Percentiles rank a stretch among this genome's conserved stretches.
These are phyloP conservation scores for Leishmania guyanensis DNA, from an alignment of 208 protist species.

Conservation along the genomic window DNA sequence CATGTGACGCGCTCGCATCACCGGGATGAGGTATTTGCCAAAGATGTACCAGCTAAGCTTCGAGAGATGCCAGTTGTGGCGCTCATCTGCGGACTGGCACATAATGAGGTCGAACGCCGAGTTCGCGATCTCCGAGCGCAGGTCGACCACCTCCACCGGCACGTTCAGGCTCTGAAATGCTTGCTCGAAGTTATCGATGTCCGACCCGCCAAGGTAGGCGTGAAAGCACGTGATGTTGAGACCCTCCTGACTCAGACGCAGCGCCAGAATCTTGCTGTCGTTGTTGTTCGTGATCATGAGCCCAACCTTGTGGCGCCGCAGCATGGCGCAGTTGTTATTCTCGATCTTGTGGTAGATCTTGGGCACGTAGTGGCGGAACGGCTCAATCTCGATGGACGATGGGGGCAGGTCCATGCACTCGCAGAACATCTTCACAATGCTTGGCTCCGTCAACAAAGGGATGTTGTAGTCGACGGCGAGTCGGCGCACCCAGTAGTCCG, in stretches of 20 bases:
- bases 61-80: constrained; percentile 89
- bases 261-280: constrained; percentile 87
- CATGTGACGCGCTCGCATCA: constrained; percentile 78
- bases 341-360: constrained; percentile 90
- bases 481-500: constrained; percentile 90
- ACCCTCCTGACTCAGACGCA: constrained; percentile 77
- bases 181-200: constrained; percentile 83
- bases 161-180: constrained; percentile 76
- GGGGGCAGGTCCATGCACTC: constrained; percentile 55
- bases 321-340: constrained; percentile 90
- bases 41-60: constrained; percentile 89
- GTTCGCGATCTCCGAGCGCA: constrained; percentile 86
- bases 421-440: constrained; percentile 81
- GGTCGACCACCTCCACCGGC: constrained; percentile 87
- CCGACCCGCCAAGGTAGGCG: constrained; percentile 81
- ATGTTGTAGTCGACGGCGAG: constrained; percentile 92
- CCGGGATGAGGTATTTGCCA: constrained; percentile 65
- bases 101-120: constrained; percentile 89
- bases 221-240: constrained; percentile 90
- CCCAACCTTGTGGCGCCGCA: constrained; percentile 87
- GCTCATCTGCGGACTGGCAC: constrained; percentile 77
- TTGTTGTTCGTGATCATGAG: constrained; percentile 91
- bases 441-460: constrained; percentile 86
- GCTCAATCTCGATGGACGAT: constrained; percentile 71
- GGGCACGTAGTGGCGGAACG: constrained; percentile 87